These are phyloP conservation scores for Helianthus annuus DNA, from an alignment of 129 eudicot species.

Conservation along the genomic window DNA sequence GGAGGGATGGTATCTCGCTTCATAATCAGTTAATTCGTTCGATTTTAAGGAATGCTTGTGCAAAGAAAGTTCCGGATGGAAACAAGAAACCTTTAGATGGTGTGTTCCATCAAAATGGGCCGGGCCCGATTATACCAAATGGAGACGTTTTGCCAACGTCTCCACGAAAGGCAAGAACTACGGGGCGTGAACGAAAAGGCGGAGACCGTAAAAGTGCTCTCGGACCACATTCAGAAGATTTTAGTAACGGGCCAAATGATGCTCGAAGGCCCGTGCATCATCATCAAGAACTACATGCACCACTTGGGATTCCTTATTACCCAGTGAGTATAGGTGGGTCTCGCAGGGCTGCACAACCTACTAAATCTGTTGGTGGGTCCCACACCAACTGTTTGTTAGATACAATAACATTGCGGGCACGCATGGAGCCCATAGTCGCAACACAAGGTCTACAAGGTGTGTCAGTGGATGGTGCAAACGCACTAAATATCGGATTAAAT, in stretches of 20 bases:
- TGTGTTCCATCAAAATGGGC: constrained; percentile 49
- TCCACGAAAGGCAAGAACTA: constrained; percentile 62
- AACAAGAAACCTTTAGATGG: constrained; percentile 44
- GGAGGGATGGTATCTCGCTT: constrained; percentile 71
- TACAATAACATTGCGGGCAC: constrained; percentile 53
- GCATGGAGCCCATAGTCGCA: constrained; percentile 67
- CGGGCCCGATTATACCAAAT: constrained; percentile 52
- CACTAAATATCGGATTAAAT: constrained; percentile 64
- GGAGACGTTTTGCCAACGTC: constrained; percentile 63
- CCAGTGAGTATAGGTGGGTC: constrained; percentile 62
- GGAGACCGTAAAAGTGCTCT: constrained; percentile 64
- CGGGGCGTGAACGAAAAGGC: constrained; percentile 52
- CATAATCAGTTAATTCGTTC: constrained; percentile 86
- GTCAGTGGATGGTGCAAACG: constrained; percentile 67
- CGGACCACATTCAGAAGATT: constrained; percentile 44
- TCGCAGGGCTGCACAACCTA: constrained; percentile 44
- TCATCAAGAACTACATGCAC: constrained; percentile 69
- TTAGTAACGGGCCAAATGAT: constrained; percentile 27
- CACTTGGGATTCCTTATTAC: constrained; percentile 80
- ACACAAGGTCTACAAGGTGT: constrained; percentile 80
- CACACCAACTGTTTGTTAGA: constrained; percentile 55
- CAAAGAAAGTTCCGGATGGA: constrained; percentile 46
- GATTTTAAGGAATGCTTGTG: constrained; percentile 73
- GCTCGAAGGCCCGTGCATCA: constrained; percentile 53
- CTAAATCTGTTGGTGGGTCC: constrained; percentile 36